Conservation (phyloP, 148 eudicot genomes). For the Persicaria tinctoria region DNA sequence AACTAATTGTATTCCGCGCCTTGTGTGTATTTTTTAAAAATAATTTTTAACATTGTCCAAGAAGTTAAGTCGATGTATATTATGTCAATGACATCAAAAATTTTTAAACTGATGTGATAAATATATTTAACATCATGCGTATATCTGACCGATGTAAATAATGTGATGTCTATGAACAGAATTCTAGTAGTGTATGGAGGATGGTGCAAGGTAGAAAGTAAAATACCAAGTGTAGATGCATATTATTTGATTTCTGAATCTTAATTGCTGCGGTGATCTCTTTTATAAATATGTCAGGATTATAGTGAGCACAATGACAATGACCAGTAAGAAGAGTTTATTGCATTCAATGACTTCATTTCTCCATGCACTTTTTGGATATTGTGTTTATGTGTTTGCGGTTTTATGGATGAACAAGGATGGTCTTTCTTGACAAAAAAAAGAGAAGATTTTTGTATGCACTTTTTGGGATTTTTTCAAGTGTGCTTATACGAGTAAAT, state of each 20-base stretch:
- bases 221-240: not conserved
- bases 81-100: too few species aligned
- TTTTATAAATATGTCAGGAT: not conserved
- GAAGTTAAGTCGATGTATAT: too few species aligned
- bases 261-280: not conserved
- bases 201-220: constrained; percentile 1
- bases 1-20: too few species aligned
- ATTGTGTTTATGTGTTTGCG: not conserved
- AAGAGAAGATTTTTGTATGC: not conserved
- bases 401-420: not conserved
- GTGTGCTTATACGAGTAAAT: not conserved
- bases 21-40: too few species aligned
- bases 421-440: not conserved
- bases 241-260: not conserved
- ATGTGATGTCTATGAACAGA: too few species aligned
- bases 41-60: too few species aligned
- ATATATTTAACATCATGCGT: too few species aligned
- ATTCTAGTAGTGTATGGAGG: not conserved
- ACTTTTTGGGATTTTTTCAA: not conserved
- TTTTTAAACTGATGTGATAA: too few species aligned
- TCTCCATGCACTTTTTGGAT: not conserved
- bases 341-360: not conserved
- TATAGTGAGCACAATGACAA: not conserved
- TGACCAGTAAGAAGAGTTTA: not conserved
- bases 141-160: too few species aligned